Base-by-base conservation (phyloP, 2,329 filamentous ascomycete genomes). In the Annulohypoxylon truncatum region DNA sequence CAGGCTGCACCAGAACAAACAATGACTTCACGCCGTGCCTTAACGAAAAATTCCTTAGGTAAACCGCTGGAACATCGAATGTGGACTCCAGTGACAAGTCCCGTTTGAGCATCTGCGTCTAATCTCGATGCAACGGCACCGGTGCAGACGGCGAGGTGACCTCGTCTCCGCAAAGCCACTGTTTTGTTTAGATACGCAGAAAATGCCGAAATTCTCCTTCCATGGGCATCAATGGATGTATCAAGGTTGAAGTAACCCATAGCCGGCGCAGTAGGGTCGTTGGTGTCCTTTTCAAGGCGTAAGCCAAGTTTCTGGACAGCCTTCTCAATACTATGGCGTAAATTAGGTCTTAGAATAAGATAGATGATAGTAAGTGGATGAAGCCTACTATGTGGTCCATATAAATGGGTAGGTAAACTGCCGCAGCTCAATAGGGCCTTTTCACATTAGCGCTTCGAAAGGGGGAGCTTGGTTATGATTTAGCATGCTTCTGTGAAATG, bases 201-300 rank as follows among this genome's bases (percentile, higher is more conserved):
- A 51, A 73, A 70, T 0, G 75, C 61, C 0, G 77, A 77, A 4
- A 72, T 28, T 15, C 77, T 71, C 4, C 59, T 52, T 4, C 74
- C 75, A 24, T 52, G 46, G 2, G 56, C 51, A 31, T 74, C 72
- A 33, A 79, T 68, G 18, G 76, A 69, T n/a, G 66, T 46, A 29
- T 79, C 76, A 3, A 79, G 56, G 13, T 63, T 38, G 38, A 76
- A 78, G 35, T 65, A 67, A 6, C 72, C 76, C 64, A 77, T 73
- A 6, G 75, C 72, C 0, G 71, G 73, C 1, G 72, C 75, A 0
- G 35, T 24, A 0, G 77, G 71, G 26, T 74, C 66, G 61, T 80
- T 80, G 33, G 66, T 40, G 42, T 77, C 76, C 8, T 66, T 29
- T 6, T 62, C 61, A 4, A 74, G 28, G 0, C 69, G 73, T 1